These are phyloP conservation scores for Hanseniaspora vineae DNA, from an alignment of 805 yeast genomes.

Conservation along the genomic window DNA sequence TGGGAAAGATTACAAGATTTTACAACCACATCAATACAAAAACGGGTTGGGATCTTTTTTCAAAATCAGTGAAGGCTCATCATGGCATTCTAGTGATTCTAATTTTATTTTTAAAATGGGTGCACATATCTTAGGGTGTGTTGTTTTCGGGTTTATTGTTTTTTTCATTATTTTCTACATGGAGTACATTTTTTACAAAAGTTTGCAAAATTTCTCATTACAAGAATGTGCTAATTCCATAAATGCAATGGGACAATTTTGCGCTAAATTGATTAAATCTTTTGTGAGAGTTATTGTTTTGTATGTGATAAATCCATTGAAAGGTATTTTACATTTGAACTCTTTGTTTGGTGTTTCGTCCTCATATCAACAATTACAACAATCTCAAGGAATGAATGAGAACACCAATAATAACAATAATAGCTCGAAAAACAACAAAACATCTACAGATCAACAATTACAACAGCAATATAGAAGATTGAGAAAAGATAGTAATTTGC, in stretches of 20 bases:
- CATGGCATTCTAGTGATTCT: slow-evolving; percentile 91
- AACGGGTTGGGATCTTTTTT: slow-evolving; percentile 51
- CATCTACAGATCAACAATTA: not conserved
- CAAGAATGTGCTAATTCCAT: not conserved
- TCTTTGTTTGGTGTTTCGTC: too few species aligned
- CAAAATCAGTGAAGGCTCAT: slow-evolving; percentile 66
- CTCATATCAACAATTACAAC: too few species aligned
- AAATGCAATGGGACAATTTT: too few species aligned
- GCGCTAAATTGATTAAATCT: not conserved
- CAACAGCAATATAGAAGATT: not conserved
- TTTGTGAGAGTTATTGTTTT: not conserved
- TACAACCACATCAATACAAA: slow-evolving; percentile 66
- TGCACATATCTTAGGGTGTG: slow-evolving; percentile 59
- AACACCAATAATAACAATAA: slow-evolving; percentile 9
- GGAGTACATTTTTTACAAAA: slow-evolving; percentile 35
- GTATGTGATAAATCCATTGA: too few species aligned
- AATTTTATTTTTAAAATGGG: slow-evolving; percentile 61
- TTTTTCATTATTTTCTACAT: slow-evolving; percentile 35
- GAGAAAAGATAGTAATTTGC: slow-evolving; percentile 6
- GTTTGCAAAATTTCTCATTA: slow-evolving; percentile 18
- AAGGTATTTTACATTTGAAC: too few species aligned
- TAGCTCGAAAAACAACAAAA: not conserved
- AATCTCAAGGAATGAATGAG: not conserved
- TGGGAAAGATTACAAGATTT: slow-evolving; percentile 50
- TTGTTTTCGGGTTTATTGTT: slow-evolving; percentile 52